phyloP scores from a whole-genome alignment of 345 rosid species.

The Nephelium lappaceum region DNA sequence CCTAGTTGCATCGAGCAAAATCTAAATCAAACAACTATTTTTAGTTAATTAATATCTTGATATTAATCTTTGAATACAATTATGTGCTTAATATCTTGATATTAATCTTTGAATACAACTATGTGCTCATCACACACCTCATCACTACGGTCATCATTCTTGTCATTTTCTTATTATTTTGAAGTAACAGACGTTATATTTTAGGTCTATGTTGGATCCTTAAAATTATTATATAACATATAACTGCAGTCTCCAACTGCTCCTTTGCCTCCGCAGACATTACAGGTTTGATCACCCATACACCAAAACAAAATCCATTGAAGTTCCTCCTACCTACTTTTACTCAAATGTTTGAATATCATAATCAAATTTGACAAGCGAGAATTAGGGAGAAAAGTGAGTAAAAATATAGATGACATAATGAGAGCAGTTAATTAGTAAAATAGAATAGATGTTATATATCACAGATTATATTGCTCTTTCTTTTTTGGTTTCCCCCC shows the following conservation, averaged over 20 bases:
- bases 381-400: neutral
- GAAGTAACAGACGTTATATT: neutral
- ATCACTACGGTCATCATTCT: constrained; percentile 16
- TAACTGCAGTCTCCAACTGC: constrained; percentile 25
- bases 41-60: too few relatives aligned
- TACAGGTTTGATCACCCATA: constrained; percentile 30
- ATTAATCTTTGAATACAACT: neutral
- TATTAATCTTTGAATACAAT: neutral
- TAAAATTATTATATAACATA: neutral
- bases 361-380: constrained; percentile 17
- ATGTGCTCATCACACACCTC: neutral
- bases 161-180: constrained; percentile 17
- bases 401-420: neutral
- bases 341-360: constrained; percentile 9
- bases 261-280: neutral
- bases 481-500: too few relatives aligned
- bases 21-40: neutral
- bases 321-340: neutral
- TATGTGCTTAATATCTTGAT: neutral
- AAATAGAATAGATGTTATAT: neutral
- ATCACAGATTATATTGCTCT: too few relatives aligned
- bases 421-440: neutral
- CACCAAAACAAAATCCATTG: constrained; percentile 13
- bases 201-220: neutral
- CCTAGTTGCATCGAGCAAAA: neutral